These are phyloP conservation scores for Mrakia blollopis DNA, from an alignment of 768 basidiomycete species.

Conservation along the genomic window DNA sequence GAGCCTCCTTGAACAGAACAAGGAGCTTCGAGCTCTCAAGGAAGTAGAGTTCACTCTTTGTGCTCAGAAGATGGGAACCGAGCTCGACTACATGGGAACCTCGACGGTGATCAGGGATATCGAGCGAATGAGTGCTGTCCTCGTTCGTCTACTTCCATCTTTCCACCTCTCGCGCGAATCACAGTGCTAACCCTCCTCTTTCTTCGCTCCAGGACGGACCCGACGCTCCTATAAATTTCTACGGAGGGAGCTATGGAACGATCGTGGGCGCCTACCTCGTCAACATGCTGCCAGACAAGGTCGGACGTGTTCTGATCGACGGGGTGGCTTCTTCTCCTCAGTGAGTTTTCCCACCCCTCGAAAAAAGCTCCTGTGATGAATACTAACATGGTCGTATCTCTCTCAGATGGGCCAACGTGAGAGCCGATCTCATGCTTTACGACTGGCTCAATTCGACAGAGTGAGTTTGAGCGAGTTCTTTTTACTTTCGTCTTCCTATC, in stretches of 20 bases:
- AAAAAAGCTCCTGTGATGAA: too few relatives aligned
- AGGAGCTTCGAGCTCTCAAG: constrained; percentile 26
- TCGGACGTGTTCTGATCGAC: constrained; percentile 32
- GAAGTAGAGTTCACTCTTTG: constrained; percentile 29
- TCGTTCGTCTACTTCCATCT: neutral
- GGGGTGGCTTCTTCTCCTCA: constrained; percentile 32
- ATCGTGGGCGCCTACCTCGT: constrained; percentile 34
- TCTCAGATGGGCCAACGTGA: constrained; percentile 31
- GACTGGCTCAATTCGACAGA: constrained; percentile 30
- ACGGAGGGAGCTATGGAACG: constrained; percentile 33
- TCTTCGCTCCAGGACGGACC: constrained; percentile 24
- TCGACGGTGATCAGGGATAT: constrained; percentile 35
- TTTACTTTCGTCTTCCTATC: neutral
- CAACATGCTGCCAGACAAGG: constrained; percentile 27
- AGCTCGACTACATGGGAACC: constrained; percentile 35
- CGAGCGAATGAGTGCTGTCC: constrained; percentile 22
- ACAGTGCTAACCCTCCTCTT: neutral
- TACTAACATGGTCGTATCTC: too few relatives aligned
- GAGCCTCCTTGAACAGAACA: constrained; percentile 27
- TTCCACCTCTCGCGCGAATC: neutral
- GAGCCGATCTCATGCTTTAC: constrained; percentile 30
- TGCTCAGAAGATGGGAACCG: constrained; percentile 22
- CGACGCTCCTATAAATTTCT: constrained; percentile 33
- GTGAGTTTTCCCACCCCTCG: too few relatives aligned
- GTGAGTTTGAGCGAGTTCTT: constrained; percentile 9